Evolutionary conservation across 2,329 filamentous ascomycete species (phyloP), one percentile per base, ranked within the genome.

Genomic region (Aspergillus sp.): DNA sequence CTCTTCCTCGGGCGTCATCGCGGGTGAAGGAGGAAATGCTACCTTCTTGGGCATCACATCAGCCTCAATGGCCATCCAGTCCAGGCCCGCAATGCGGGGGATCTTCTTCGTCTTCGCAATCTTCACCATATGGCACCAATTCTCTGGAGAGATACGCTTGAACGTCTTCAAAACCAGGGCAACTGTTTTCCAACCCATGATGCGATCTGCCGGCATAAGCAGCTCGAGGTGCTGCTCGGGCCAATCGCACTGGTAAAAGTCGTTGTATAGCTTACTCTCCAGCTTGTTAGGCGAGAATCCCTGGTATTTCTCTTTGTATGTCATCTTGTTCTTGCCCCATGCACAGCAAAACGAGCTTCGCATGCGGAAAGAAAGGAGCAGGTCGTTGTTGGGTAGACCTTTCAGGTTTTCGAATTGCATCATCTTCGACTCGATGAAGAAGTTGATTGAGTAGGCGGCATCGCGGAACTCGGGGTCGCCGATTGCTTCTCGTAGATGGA

Each of bases 81-180:
- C 54, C 40, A 71, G 54, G 11, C 68, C 68, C 11, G 66, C 63
- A 37, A 70, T 47, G 14, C 60, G 49, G 1, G 57, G 51, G 3
- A 54, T 43, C 9, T 61, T 55, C n/a, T 62, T 54, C 44, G 63
- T 58, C 17, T 49, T 56, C 2, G 62, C 59, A 45, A 65, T 58
- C 15, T 50, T 56, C 2, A 64, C 59, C 27, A 73, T 54, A 17
- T 61, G 56, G 35, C 64, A 61, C 64, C 65, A 68, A 14, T 64
- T 64, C 5, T 58, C 58, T 3, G 52, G 31, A 1, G 62, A 58
- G 23, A 72, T 67, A 23, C 61, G 59, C 12, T 63, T 57, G 23
- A 69, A 72, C 0, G 69, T 69, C 54, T 53, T 60, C 37, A 70
- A 50, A n/a, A 71, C 65, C 24, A 72, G 52, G 1, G 67, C 66